These are phyloP conservation scores for Sporothrix curviconia DNA, from an alignment of 2,329 filamentous ascomycete species.

Conservation along the genomic window DNA sequence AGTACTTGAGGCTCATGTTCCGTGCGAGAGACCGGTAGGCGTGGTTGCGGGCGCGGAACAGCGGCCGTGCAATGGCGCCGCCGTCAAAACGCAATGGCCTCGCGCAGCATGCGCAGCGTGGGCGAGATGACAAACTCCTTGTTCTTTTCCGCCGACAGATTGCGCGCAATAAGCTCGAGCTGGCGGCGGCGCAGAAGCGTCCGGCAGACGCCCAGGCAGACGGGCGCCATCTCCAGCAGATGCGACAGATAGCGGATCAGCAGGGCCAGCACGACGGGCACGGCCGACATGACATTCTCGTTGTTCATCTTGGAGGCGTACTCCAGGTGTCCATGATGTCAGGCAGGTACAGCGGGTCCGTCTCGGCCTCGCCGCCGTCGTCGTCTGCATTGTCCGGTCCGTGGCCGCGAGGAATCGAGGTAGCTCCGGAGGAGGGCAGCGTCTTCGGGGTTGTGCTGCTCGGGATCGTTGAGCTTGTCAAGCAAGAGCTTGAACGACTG, in stretches of 20 bases:
- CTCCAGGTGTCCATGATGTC: conserved; percentile 84
- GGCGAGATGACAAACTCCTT: conserved; percentile 89
- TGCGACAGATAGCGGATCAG: conserved; percentile 72
- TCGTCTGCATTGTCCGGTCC: conserved; percentile 33
- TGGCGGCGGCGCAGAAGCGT: conserved; percentile 76
- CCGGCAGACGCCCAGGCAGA: conserved; percentile 72
- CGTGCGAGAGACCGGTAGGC: conserved; percentile 75
- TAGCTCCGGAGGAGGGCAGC: conserved; percentile 61
- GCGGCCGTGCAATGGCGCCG: conserved; percentile 66
- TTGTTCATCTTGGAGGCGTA: conserved; percentile 74
- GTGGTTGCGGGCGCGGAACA: conserved; percentile 71
- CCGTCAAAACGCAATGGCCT: conserved; percentile 83
- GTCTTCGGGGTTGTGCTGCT: conserved; percentile 40
- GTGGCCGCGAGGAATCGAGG: conserved; percentile 44
- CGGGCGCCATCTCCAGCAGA: conserved; percentile 64
- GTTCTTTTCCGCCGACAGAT: conserved; percentile 69
- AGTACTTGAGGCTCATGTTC: conserved; percentile 66
- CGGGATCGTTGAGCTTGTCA: conserved; percentile 53
- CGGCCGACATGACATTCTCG: conserved; percentile 71
- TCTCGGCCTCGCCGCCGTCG: conserved; percentile 41
- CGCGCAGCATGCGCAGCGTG: conserved; percentile 74
- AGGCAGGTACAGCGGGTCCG: conserved; percentile 58
- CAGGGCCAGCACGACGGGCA: conserved; percentile 73
- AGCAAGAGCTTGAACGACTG: conserved; percentile 66
- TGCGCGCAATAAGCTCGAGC: conserved; percentile 70